Percentiles rank a stretch among this genome's conserved stretches.
phyloP scores from a whole-genome alignment of 1,284 basidiomycete genomes.

The Boletus mariae region DNA sequence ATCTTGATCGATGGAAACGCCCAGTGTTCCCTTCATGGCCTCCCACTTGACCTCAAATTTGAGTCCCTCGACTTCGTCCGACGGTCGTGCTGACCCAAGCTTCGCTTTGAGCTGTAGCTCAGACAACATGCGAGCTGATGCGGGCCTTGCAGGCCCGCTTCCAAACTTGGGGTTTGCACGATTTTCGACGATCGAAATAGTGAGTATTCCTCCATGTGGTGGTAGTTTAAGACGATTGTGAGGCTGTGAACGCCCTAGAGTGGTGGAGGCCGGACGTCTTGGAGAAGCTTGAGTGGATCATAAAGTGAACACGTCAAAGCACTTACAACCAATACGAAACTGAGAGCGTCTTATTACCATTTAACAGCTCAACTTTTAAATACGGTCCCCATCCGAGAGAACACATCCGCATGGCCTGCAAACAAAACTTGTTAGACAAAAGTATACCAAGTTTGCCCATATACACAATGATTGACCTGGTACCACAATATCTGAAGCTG shows the following conservation, averaged over 20 bases:
- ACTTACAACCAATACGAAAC: constrained; percentile 76
- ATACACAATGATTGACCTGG: constrained; percentile 46
- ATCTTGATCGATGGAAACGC: constrained; percentile 46
- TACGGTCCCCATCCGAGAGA: constrained; percentile 77
- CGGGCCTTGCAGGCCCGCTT: constrained; percentile 43
- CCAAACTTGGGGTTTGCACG: constrained; percentile 36
- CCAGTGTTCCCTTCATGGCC: constrained; percentile 57
- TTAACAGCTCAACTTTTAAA: constrained; percentile 59
- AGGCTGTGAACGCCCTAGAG: constrained; percentile 32
- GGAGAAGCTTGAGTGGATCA: background rate
- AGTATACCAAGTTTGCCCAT: background rate
- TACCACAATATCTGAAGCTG: constrained; percentile 80
- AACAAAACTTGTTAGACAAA: background rate
- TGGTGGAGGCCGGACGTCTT: constrained; percentile 47
- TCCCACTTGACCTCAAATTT: constrained; percentile 62
- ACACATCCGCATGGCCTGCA: constrained; percentile 65
- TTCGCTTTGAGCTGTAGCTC: constrained; percentile 62
- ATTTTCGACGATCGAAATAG: constrained; percentile 45
- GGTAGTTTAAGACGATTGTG: constrained; percentile 47
- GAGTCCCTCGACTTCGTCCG: constrained; percentile 67
- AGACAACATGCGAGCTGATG: constrained; percentile 52
- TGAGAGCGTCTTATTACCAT: constrained; percentile 60
- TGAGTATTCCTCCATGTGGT: constrained; percentile 51
- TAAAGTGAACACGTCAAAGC: background rate
- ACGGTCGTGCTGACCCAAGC: constrained; percentile 48